These are phyloP conservation scores for Neoscytalidium dimidiatum DNA, from an alignment of 2,329 filamentous ascomycete species.

Conservation along the genomic window DNA sequence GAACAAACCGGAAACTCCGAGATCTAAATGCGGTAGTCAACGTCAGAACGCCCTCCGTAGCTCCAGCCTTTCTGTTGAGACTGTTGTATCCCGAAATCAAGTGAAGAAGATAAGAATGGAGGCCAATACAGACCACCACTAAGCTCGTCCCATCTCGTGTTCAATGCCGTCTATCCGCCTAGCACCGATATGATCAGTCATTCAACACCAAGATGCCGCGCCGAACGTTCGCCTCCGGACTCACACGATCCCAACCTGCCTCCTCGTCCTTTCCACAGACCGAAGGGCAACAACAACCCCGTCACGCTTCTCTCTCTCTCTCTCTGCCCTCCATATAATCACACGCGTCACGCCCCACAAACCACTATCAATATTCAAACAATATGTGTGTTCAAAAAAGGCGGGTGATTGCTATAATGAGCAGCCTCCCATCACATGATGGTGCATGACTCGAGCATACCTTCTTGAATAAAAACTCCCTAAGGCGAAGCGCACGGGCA, in stretches of 20 bases:
- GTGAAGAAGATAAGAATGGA: no score
- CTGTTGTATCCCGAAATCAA: no score
- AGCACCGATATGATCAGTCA: no score
- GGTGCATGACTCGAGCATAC: not conserved
- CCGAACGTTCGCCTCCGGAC: not conserved
- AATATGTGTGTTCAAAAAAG: not conserved
- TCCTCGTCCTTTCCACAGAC: not conserved
- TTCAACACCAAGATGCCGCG: not conserved
- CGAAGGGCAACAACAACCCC: not conserved
- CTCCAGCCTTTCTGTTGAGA: no score
- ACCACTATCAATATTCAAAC: not conserved
- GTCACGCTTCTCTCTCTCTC: not conserved
- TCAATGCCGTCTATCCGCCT: no score
- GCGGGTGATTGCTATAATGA: no score
- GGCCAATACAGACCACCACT: no score
- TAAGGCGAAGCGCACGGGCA: no score
- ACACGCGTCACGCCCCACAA: not conserved
- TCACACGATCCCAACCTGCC: not conserved
- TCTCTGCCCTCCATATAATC: not conserved
- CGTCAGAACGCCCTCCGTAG: no score
- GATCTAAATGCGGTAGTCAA: no score
- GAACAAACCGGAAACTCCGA: no score
- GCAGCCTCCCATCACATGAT: not conserved
- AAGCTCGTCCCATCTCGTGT: no score
- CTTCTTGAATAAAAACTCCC: not conserved